These are phyloP conservation scores for Botrytis cinerea DNA, from an alignment of 2,329 filamentous ascomycete species.

Conservation along the genomic window DNA sequence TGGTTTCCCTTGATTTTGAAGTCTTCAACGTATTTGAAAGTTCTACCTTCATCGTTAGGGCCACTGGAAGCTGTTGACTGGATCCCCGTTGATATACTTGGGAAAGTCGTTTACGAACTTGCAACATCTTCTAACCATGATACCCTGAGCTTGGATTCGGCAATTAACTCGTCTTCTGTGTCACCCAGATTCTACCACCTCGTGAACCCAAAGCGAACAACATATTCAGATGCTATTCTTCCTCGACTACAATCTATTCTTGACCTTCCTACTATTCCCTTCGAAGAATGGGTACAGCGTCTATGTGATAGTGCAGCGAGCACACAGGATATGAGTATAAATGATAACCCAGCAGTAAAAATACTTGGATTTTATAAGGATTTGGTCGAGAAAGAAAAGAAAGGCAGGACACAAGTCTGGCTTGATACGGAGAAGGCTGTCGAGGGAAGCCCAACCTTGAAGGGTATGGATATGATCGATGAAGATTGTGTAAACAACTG, in stretches of 20 bases:
- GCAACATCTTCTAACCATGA: not conserved
- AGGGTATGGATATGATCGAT: not conserved
- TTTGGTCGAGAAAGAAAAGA: not conserved
- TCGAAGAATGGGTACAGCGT: not conserved
- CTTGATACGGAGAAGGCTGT: constrained; percentile 11
- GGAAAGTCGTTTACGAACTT: constrained; percentile 6
- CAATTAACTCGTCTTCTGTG: not conserved
- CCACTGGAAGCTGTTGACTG: constrained; percentile 31
- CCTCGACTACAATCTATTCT: not conserved
- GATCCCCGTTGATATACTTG: not conserved
- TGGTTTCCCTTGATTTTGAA: constrained; percentile 9
- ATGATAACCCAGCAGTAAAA: constrained; percentile 6
- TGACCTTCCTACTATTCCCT: not conserved
- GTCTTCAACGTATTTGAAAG: constrained; percentile 1
- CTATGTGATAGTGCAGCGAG: not conserved
- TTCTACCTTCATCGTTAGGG: not conserved
- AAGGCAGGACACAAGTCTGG: not conserved
- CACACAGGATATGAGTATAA: not conserved
- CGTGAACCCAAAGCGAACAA: constrained; percentile 7
- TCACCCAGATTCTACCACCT: constrained; percentile 2
- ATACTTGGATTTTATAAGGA: constrained; percentile 8
- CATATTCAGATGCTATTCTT: not conserved
- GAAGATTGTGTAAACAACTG: not conserved
- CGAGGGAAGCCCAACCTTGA: not conserved
- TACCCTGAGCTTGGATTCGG: rapidly evolving